Base-by-base conservation (phyloP, 1,139 yeast species). In the Pichia sp. region DNA sequence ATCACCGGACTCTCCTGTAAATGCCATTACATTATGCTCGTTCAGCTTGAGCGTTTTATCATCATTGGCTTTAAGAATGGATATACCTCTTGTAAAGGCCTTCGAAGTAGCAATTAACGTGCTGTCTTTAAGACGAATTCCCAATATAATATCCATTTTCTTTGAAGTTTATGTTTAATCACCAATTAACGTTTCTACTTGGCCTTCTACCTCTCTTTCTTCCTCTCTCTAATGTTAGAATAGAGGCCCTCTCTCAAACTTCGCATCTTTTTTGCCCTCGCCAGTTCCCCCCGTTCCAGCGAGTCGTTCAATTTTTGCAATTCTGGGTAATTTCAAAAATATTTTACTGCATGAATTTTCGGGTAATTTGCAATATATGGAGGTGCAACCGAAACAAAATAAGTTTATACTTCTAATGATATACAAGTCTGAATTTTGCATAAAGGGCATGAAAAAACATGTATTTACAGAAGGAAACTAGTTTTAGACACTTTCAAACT, bases 1-100 rank as follows among this genome's bases (percentile, higher is more conserved):
- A 62, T 92, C 99, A 49, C 98, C 98, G 4, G 97, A 76, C 64
- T 92, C 98, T 46, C 99, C 99, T 4, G 95, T 83, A 67, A 70
- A 90, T 43, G 97, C 96, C 69, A 92, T 74, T 55, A 90, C 71
- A 49, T 86, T 77, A 61, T 85, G 94, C 42, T 79, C 75, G 56
- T 86, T 86, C 55, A 92, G 72, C 41, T 65, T 68, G 52, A 94
- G 69, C 10, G 97, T 90, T 68, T 92, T 92, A 66, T 87, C 95
- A 65, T 92, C 98, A 42, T 77, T 75, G 43, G 79, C 82, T 61
- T 90, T 90, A 57, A 92, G 71, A 40, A 92, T 78, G 9, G 97
- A 85, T 51, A 94, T 88, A 48, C 98, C 98, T 59, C 98, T 77
- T 23, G 95, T 86, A 46, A 84, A 86, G 4, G 97, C 95, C 64